These are phyloP conservation scores for Polygonum aviculare DNA, from an alignment of 148 eudicot genomes.

Conservation along the genomic window DNA sequence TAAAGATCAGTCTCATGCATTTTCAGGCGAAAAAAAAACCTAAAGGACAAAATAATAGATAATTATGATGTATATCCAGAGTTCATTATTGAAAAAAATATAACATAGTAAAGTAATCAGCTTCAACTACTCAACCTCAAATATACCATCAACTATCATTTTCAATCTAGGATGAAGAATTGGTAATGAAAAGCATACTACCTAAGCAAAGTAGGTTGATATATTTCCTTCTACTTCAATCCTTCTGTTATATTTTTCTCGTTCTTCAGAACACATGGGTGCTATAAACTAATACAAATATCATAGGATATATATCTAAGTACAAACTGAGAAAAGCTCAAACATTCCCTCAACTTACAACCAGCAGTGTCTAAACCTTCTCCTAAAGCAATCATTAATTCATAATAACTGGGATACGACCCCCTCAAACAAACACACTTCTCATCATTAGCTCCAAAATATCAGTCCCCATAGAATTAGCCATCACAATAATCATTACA, in stretches of 20 bases:
- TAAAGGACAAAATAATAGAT: not conserved
- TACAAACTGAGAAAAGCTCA: not conserved
- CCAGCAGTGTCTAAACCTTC: not conserved
- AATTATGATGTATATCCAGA: not conserved
- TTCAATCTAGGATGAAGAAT: not conserved
- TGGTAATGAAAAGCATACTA: not conserved
- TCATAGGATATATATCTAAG: not conserved
- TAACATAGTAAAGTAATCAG: too few relatives aligned
- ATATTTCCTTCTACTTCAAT: not conserved
- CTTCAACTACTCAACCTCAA: too few relatives aligned
- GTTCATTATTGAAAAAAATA: not conserved
- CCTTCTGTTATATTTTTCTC: not conserved
- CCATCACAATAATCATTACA: not conserved
- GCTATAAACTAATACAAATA: not conserved
- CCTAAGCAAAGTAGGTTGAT: not conserved
- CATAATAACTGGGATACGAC: not conserved
- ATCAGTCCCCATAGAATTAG: not conserved
- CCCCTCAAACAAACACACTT: not conserved
- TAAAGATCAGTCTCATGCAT: slow-evolving; percentile 11
- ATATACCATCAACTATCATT: not conserved
- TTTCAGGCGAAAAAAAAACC: not conserved
- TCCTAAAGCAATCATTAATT: not conserved
- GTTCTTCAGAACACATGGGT: not conserved
- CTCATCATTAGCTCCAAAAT: not conserved
- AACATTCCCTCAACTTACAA: not conserved